These are phyloP conservation scores for Suhomyces ambrosiae DNA, from an alignment of 1,139 yeast species.

Conservation along the genomic window DNA sequence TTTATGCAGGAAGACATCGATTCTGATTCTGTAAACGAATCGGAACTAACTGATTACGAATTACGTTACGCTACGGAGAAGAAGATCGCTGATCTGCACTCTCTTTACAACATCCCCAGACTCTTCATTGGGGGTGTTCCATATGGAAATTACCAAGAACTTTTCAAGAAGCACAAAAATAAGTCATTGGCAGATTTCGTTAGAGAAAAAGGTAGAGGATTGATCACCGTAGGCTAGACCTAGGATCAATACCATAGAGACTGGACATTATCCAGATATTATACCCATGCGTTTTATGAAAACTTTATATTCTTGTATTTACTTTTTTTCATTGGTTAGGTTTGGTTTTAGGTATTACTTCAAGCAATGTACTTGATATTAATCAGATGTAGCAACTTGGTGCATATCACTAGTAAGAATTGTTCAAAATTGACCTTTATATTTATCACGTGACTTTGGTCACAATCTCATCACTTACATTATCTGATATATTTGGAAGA, in stretches of 20 bases:
- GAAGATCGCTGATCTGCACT: conserved; percentile 4
- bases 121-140: conserved; percentile 38
- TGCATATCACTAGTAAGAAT: no score
- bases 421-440: no score
- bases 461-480: no score
- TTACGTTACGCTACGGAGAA: conserved; percentile 2
- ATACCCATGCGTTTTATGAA: conserved; percentile 1
- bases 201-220: conserved; percentile 30
- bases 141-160: conserved; percentile 29
- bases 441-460: no score
- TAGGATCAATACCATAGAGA: neutral
- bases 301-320: neutral
- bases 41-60: conserved; percentile 9
- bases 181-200: conserved; percentile 26
- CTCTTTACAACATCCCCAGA: conserved; percentile 26
- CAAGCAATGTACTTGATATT: no score
- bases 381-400: no score
- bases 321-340: neutral
- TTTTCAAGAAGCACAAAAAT: conserved; percentile 24
- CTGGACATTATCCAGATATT: neutral
- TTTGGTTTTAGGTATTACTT: no score
- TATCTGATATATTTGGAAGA: neutral
- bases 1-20: conserved; percentile 9
- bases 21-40: conserved; percentile 13
- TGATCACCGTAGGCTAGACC: conserved; percentile 23